Conservation (phyloP, 2,329 filamentous ascomycete genomes). For the Cadophora sp. region DNA sequence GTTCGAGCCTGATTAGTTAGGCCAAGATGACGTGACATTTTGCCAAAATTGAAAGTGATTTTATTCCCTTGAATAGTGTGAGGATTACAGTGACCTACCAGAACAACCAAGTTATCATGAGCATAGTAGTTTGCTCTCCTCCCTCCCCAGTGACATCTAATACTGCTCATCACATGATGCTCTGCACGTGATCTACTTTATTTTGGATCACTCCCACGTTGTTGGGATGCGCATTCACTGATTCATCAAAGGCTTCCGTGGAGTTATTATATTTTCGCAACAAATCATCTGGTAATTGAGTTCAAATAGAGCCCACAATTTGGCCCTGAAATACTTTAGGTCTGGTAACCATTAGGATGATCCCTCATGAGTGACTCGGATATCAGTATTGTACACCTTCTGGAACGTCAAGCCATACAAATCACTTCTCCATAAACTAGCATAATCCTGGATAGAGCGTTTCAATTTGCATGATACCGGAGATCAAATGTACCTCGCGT, state of each 20-base stretch:
- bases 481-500: conserved; percentile 30
- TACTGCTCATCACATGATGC: too few relatives aligned
- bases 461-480: conserved; percentile 38
- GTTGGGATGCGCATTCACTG: too few relatives aligned
- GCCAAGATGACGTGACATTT: neutral
- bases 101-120: too few relatives aligned
- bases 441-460: conserved; percentile 23
- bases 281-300: neutral
- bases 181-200: too few relatives aligned
- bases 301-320: neutral
- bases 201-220: too few relatives aligned
- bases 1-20: too few relatives aligned
- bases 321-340: neutral
- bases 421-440: conserved; percentile 1
- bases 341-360: conserved; percentile 15
- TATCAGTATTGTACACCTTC: conserved; percentile 15
- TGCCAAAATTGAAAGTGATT: too few relatives aligned
- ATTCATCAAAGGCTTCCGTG: too few relatives aligned
- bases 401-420: conserved; percentile 14
- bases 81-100: too few relatives aligned
- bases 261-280: neutral
- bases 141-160: too few relatives aligned
- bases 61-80: too few relatives aligned
- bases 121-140: too few relatives aligned
- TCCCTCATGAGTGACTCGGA: conserved; percentile 25